Base-by-base conservation (phyloP, 345 rosid species). In the Sonneratia alba region DNA sequence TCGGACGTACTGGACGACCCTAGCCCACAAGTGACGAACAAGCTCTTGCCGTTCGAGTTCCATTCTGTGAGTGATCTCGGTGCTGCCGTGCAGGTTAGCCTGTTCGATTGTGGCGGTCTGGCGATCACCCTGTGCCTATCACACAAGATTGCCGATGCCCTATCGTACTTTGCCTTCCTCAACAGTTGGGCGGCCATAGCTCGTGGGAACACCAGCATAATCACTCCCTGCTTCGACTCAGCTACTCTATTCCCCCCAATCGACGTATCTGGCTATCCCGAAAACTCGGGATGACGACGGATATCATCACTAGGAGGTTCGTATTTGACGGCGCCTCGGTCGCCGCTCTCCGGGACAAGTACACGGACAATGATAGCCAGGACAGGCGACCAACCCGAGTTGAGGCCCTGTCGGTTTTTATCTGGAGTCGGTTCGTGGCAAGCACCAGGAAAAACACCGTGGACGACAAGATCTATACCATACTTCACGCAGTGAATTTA, bases 211-310 rank as follows among this genome's bases (percentile, higher is more conserved):
- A 16, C 62, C 1, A 34, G 40, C 51, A 64, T 79, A 47, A 21
- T 53, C 32, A 40, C 36, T 13, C 86, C 86, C 18, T 55, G 70
- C 1, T 80, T 89, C 45, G 73, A 71, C 40, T 79, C 81, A 1
- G 78, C 84, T 3, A 55, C 63, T 2, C 64, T 82, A 43, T 80
- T 89, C 68, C 91, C 91, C 6, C 86, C 86, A 0, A 67, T 61
- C 34, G 80, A 80, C 36, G 8, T 80, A 6, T 70, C 72, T 0
- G 77, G 75, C 3, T 62, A 71, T 21, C 59, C 67, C 43, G 42
- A 71, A 27, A 40, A 68, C 27, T 72, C 69, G 1, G 78, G 38
- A 78, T 55, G 1, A 82, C 80, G 73, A 82, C 79, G n/a, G 78
- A 77, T 5, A 70, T 85, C 63, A 77, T 77, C 14, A 18, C 75